These are phyloP conservation scores for Kregervanrija fluxuum DNA, from an alignment of 805 yeast genomes.

Conservation along the genomic window DNA sequence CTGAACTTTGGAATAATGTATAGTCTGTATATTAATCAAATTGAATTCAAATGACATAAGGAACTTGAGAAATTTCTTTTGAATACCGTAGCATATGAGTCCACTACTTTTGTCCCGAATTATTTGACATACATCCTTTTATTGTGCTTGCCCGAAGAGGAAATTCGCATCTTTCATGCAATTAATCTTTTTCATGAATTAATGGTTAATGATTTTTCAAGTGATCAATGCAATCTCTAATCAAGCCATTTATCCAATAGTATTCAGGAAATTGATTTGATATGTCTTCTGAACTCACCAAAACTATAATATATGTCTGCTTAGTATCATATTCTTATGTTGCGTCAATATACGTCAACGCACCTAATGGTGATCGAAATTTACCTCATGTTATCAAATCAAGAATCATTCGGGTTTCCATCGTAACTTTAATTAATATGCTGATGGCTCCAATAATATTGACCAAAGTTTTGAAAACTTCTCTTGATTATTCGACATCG, in stretches of 20 bases:
- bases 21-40: too few relatives aligned
- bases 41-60: too few relatives aligned
- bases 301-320: slow-evolving; percentile 22
- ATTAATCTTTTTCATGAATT: too few relatives aligned
- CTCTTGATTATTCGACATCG: slow-evolving; percentile 6
- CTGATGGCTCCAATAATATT: slow-evolving; percentile 28
- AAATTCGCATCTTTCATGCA: neutral
- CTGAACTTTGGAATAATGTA: too few relatives aligned
- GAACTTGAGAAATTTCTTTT: too few relatives aligned
- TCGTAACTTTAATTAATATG: slow-evolving; percentile 26
- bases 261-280: too few relatives aligned
- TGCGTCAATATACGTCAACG: slow-evolving; percentile 29
- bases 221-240: too few relatives aligned
- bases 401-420: slow-evolving; percentile 32
- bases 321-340: slow-evolving; percentile 42
- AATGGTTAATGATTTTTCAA: too few relatives aligned
- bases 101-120: too few relatives aligned
- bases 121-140: too few relatives aligned
- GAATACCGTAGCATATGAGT: too few relatives aligned
- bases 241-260: too few relatives aligned
- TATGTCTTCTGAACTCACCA: neutral
- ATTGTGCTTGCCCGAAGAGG: slow-evolving; percentile 1
- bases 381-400: slow-evolving; percentile 35
- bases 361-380: slow-evolving; percentile 29
- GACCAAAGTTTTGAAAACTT: slow-evolving; percentile 11